Conservation (phyloP, 768 basidiomycete genomes). For the Amyloporia xantha region DNA sequence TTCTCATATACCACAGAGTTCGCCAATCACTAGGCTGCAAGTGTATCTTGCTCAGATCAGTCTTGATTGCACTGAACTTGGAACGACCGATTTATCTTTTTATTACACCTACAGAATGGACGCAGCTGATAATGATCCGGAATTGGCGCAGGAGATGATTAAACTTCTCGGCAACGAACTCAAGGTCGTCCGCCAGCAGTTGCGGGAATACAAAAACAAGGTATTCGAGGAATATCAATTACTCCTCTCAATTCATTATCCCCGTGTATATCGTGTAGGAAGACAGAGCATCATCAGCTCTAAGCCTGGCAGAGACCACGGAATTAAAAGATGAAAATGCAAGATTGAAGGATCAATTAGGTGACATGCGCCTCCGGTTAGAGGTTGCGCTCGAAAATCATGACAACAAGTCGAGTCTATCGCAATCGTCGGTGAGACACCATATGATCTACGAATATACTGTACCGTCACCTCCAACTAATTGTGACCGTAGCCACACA, state of each 20-base stretch:
- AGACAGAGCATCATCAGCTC: neutral
- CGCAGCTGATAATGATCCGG: constrained; percentile 8
- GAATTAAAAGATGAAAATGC: constrained; percentile 9
- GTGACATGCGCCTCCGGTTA: neutral
- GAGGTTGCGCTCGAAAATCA: neutral
- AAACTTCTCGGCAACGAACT: constrained; percentile 8
- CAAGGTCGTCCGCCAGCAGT: constrained; percentile 5
- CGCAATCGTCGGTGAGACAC: neutral
- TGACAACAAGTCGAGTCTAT: neutral
- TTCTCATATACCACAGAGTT: no score
- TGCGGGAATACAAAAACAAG: neutral
- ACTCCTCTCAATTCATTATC: no score
- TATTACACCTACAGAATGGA: no score
- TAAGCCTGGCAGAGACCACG: neutral
- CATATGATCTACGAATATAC: no score
- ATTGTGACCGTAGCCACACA: neutral
- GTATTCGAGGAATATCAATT: no score
- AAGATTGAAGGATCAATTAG: constrained; percentile 3
- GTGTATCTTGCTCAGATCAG: no score
- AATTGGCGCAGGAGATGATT: constrained; percentile 5
- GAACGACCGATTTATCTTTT: no score
- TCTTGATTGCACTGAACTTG: no score
- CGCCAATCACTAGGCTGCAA: no score
- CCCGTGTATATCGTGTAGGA: neutral
- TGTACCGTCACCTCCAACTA: neutral